Evolutionary conservation across 805 yeast genomes (phyloP), one percentile per base, ranked within the genome.

Genomic region (Candida methanosorbosa): DNA sequence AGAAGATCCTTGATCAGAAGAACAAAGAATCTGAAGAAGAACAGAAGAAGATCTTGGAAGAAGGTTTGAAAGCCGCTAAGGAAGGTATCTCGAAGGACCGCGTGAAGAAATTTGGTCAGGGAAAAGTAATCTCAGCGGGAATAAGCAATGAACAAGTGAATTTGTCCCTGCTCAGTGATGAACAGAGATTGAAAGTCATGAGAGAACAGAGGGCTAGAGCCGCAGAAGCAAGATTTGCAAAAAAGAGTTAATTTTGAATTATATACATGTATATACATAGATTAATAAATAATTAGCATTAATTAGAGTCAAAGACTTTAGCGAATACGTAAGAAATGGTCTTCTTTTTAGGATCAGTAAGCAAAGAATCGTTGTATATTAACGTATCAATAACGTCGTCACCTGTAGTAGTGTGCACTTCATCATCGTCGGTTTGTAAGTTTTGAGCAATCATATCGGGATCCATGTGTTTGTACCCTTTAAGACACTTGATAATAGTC

Each of bases 161-260:
- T 30, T 46, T 78, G 35, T 68, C 71, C 29, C 78, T 87, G 0
- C 63, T 90, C 36, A 69, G 76, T 7, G 86, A 78, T 1, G 85
- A 77, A 18, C 96, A 88, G 43, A 70, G 75, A 48, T 67, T 70
- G 69, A 71, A 78, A 48, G 60, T 92, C 16, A 87, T 88, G 82
- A 73, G 98, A 40, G 98, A 92, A 49, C 88, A 88, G 50, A 68
- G 97, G 36, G 97, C 97, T 1, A 70, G 97, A 36, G 98, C 98
- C 0, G 97, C 95, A 0, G 97, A 92, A 54, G 95, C 90, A 0
- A 68, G 98, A 45, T 47, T 84, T n/a, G n/a, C n/a, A 48, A 67
- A 62, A 36, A 57, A 48, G 12, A 14, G 34, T 27, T 14, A n/a
- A 22, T 27, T 11, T 21, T 19, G 18, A 34, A 7, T 24, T 14